phyloP scores from a whole-genome alignment of 805 yeast species.

The Starmera quercuum region DNA sequence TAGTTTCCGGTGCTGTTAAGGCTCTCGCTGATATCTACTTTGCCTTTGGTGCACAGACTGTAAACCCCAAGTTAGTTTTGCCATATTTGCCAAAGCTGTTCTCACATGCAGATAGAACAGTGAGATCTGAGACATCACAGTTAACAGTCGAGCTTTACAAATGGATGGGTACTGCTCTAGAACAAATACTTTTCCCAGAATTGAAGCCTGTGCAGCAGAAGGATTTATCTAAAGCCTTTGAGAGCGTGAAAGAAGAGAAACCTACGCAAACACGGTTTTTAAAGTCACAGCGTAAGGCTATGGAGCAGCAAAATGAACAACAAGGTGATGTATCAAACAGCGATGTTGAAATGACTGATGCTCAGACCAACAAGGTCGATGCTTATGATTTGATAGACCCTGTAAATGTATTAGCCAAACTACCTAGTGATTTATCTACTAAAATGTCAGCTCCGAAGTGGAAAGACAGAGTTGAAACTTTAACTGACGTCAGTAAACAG shows the following conservation, averaged over 20 bases:
- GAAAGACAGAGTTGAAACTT: slow-evolving; percentile 86
- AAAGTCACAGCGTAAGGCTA: slow-evolving; percentile 41
- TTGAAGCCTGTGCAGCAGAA: slow-evolving; percentile 90
- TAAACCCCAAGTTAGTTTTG: slow-evolving; percentile 50
- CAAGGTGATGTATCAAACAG: slow-evolving; percentile 12
- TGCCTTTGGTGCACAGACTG: slow-evolving; percentile 55
- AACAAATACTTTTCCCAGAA: slow-evolving; percentile 51
- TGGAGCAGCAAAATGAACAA: slow-evolving; percentile 17
- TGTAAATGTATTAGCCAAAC: slow-evolving; percentile 52
- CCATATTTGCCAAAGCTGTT: slow-evolving; percentile 60
- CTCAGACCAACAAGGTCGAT: slow-evolving; percentile 34
- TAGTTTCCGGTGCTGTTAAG: slow-evolving; percentile 58
- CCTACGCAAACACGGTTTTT: slow-evolving; percentile 52
- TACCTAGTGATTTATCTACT: slow-evolving; percentile 56
- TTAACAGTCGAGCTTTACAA: slow-evolving; percentile 63
- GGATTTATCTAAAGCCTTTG: slow-evolving; percentile 68
- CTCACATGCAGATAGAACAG: slow-evolving; percentile 80
- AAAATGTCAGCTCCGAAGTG: slow-evolving; percentile 62
- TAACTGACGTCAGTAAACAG: slow-evolving; percentile 50
- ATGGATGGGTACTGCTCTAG: slow-evolving; percentile 61
- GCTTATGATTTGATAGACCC: slow-evolving; percentile 69
- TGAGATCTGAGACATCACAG: slow-evolving; percentile 68
- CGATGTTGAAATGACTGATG: slow-evolving; percentile 19
- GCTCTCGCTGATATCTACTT: slow-evolving; percentile 44
- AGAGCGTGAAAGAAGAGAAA: slow-evolving; percentile 31